phyloP scores from a whole-genome alignment of 148 eudicot species.

The Mesembryanthemum crystallinum region DNA sequence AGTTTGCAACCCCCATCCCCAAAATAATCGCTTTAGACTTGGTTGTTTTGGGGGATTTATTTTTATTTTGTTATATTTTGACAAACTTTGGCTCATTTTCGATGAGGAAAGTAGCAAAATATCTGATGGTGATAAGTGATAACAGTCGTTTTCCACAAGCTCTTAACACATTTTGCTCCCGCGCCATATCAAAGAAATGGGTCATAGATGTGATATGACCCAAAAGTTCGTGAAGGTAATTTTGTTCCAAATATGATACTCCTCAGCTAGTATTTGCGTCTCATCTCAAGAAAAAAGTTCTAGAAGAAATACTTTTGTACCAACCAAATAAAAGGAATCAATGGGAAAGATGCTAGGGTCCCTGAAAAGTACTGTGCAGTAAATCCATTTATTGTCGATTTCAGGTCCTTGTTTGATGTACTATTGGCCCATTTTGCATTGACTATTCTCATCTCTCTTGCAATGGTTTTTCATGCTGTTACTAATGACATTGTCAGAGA shows the following conservation, averaged over 20 bases:
- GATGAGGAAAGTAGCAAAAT: too few species aligned
- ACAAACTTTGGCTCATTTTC: too few species aligned
- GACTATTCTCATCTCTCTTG: not conserved
- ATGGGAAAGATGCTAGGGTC: not conserved
- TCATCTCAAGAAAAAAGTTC: not conserved
- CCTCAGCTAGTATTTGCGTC: conserved; percentile 4
- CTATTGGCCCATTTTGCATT: not conserved
- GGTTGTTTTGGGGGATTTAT: too few species aligned
- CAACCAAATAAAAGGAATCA: too few species aligned
- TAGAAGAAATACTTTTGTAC: not conserved
- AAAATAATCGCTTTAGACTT: too few species aligned
- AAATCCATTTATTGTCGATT: not conserved
- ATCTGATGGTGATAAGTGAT: too few species aligned
- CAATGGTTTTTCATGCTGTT: not conserved
- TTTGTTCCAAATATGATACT: not conserved
- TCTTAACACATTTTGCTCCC: too few species aligned
- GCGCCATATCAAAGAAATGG: not conserved
- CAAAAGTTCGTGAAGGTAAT: not conserved
- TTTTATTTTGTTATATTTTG: too few species aligned
- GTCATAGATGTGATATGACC: not conserved
- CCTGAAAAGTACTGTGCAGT: not conserved
- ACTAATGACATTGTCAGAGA: not conserved
- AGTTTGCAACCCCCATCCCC: too few species aligned
- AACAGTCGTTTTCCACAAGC: too few species aligned
- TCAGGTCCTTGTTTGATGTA: conserved; percentile 1